Percentiles rank a stretch among this genome's conserved stretches.
Conservation (phyloP, 306 rosid species). For the Erythrophleum fordii region DNA sequence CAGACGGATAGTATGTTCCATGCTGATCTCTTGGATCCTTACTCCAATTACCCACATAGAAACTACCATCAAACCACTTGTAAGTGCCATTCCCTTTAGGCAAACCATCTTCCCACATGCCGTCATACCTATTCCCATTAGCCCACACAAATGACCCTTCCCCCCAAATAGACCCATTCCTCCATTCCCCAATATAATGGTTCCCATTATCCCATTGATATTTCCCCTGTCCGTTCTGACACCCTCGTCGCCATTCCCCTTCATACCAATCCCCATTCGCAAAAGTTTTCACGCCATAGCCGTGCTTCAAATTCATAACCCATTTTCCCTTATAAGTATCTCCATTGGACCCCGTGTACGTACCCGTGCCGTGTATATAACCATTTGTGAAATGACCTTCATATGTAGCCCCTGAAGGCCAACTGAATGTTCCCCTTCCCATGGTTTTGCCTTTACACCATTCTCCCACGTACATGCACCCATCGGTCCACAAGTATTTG, state of each 20-base stretch:
- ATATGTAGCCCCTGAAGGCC: slow-evolving; percentile 93
- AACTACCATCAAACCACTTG: slow-evolving; percentile 76
- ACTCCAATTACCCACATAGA: slow-evolving; percentile 70
- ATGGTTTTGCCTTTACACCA: slow-evolving; percentile 75
- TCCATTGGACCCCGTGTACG: slow-evolving; percentile 64
- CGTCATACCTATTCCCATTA: slow-evolving; percentile 77
- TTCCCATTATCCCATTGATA: slow-evolving; percentile 79
- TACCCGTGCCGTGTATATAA: slow-evolving; percentile 79
- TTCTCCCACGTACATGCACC: slow-evolving; percentile 83
- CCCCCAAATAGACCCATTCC: slow-evolving; percentile 72
- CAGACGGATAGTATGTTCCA: slow-evolving; percentile 62
- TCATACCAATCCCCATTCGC: slow-evolving; percentile 76
- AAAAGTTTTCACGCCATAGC: slow-evolving; percentile 64
- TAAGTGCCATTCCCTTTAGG: slow-evolving; percentile 76
- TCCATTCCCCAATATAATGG: slow-evolving; percentile 80
- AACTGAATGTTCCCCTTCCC: slow-evolving; percentile 84
- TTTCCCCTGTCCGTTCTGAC: slow-evolving; percentile 78
- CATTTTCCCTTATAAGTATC: slow-evolving; percentile 80
- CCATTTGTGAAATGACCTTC: slow-evolving; percentile 86
- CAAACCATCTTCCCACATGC: slow-evolving; percentile 73
- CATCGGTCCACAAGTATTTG: slow-evolving; percentile 84
- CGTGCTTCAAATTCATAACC: slow-evolving; percentile 83
- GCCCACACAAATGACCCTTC: slow-evolving; percentile 71
- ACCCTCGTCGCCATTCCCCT: slow-evolving; percentile 75
- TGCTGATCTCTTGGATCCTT: slow-evolving; percentile 59